Conservation (phyloP, 805 yeast genomes). For the Diddensiella santjacobensis region DNA sequence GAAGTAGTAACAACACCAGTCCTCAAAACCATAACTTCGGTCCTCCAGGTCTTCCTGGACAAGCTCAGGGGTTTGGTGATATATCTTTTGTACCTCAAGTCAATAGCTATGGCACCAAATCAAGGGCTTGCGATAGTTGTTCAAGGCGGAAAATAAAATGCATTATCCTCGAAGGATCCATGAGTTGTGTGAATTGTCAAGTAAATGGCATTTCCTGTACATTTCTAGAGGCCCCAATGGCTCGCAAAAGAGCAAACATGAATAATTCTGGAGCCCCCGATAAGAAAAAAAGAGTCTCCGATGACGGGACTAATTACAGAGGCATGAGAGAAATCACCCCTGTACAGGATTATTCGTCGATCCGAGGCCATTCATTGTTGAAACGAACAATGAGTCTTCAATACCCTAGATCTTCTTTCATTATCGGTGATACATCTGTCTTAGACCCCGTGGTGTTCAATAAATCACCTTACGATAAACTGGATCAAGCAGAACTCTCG, state of each 20-base stretch:
- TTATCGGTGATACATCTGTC: constrained; percentile 83
- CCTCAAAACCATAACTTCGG: not conserved
- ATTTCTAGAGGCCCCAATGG: constrained; percentile 52
- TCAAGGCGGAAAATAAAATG: constrained; percentile 77
- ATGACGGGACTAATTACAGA: not conserved
- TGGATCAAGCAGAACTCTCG: constrained; percentile 76
- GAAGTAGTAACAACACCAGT: not conserved
- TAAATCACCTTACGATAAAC: constrained; percentile 58
- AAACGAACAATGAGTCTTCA: constrained; percentile 72
- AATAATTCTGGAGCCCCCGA: constrained; percentile 26
- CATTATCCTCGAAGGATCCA: constrained; percentile 49
- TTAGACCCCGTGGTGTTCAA: constrained; percentile 72
- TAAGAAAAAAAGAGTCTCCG: not conserved
- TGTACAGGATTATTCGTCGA: constrained; percentile 60
- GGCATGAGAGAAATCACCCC: constrained; percentile 41
- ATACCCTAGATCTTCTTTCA: constrained; percentile 85
- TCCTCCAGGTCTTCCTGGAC: not conserved
- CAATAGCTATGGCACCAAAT: constrained; percentile 20
- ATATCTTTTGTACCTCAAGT: constrained; percentile 2
- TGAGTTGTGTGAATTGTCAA: constrained; percentile 73
- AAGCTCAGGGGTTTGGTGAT: not conserved
- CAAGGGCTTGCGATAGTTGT: constrained; percentile 78
- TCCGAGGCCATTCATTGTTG: constrained; percentile 60
- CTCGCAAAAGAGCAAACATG: constrained; percentile 30
- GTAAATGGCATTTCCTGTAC: constrained; percentile 71